Base-by-base conservation (phyloP, 345 rosid species). In the Hypericum perforatum region DNA sequence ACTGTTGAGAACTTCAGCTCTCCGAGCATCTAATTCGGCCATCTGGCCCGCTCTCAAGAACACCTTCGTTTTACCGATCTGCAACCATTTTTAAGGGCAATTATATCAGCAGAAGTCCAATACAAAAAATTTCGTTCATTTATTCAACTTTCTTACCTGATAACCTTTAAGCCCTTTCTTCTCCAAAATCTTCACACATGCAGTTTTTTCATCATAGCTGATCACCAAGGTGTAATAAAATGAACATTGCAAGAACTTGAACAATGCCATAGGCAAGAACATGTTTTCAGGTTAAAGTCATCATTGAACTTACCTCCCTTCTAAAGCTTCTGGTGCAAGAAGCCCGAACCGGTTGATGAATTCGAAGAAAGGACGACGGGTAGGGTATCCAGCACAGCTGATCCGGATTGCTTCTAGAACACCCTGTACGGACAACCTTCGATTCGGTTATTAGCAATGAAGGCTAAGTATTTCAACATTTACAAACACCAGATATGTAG, bases 361-460 rank as follows among this genome's bases (percentile, higher is more conserved):
- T 57, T 84, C 94, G 62, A 78, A 78, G 49, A 84, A 84, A 54
- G 94, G 68, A 75, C 85, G 63, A 71, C 78, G 81, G 22, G 94
- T 84, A 45, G 94, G 94, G 70, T 84, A 84, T 45, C 94, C 88
- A 15, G 94, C 94, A 74, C 94, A 81, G 61, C 88, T 84, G 66
- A 84, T 84, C 60, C 94, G 69, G 54, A 84, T 84, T 39, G 94
- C 94, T 73, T 84, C 94, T 37, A 84, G 74, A 7, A 84, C 76
- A 39, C 76, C 76, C 76, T 72, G 65, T 43, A 38, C 54, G 37
- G 41, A 47, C 56, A 22, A 22, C 32, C 32, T 22, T 22, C 32
- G 2, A 22, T 22, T 22, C 13, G 42, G 49, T 46, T 7, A 39
- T 11, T 44, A 15, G 43, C 37, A 41, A 16, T 39, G 12, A 50